These are phyloP conservation scores for Atkinsonella texensis DNA, from an alignment of 2,329 filamentous ascomycete genomes.

Conservation along the genomic window DNA sequence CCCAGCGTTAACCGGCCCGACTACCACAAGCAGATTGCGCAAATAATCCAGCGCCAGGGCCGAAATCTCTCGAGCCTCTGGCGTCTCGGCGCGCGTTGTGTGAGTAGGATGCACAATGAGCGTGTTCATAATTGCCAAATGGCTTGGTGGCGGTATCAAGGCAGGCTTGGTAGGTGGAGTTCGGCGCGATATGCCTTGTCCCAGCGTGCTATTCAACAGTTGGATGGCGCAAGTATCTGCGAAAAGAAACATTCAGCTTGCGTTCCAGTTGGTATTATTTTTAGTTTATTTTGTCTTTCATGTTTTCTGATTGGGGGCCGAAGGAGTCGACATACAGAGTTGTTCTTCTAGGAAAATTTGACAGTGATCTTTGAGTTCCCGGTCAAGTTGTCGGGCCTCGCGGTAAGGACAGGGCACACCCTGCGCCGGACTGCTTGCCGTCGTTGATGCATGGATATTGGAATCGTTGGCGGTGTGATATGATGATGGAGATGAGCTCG, in stretches of 20 bases:
- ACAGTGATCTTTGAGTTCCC: conserved; percentile 52
- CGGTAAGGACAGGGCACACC: conserved; percentile 32
- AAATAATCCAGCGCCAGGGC: conserved; percentile 60
- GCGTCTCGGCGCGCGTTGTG: conserved; percentile 58
- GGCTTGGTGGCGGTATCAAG: conserved; percentile 55
- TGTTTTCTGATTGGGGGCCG: background rate
- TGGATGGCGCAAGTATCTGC: conserved; percentile 37
- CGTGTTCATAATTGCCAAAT: conserved; percentile 67
- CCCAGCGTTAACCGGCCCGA: conserved; percentile 58
- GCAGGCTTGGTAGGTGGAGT: conserved; percentile 27
- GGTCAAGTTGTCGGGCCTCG: conserved; percentile 42
- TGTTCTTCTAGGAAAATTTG: conserved; percentile 66
- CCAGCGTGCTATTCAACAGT: conserved; percentile 53
- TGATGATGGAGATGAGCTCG: conserved; percentile 20
- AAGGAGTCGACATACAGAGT: conserved; percentile 38
- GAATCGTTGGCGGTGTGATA: conserved; percentile 24
- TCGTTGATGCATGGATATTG: conserved; percentile 18
- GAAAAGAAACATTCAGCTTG: background rate
- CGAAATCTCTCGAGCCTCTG: conserved; percentile 50
- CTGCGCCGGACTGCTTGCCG: conserved; percentile 23
- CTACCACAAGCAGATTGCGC: conserved; percentile 48
- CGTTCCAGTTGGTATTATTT: background rate
- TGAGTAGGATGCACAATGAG: conserved; percentile 70
- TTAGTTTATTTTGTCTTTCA: background rate
- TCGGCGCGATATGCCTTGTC: conserved; percentile 31